These are phyloP conservation scores for Dioscorea zingiberensis DNA, from an alignment of 106 monocot species.

Conservation along the genomic window DNA sequence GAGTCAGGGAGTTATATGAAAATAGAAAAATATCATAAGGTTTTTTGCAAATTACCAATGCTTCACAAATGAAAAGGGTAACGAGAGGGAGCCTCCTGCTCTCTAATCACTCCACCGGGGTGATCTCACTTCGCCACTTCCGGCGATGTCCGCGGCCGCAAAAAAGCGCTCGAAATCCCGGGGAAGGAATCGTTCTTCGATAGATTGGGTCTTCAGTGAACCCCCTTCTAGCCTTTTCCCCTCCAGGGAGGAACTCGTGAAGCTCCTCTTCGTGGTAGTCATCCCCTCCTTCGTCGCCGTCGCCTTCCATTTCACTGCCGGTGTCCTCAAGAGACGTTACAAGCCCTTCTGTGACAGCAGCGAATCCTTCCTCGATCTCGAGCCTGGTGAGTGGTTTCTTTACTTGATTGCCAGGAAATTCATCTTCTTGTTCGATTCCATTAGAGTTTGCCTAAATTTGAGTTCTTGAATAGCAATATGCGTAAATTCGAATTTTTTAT, in stretches of 20 bases:
- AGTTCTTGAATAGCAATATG: background rate
- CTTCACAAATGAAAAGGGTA: no score
- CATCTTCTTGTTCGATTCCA: background rate
- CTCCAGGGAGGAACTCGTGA: constrained; percentile 45
- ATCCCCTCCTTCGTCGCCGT: constrained; percentile 66
- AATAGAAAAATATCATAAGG: no score
- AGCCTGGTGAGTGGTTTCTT: constrained; percentile 13
- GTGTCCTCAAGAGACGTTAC: constrained; percentile 34
- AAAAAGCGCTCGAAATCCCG: constrained; percentile 1
- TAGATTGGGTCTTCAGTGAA: constrained; percentile 8
- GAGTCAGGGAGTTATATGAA: no score
- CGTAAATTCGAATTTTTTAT: background rate
- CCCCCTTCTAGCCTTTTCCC: constrained; percentile 57
- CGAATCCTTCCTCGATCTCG: background rate
- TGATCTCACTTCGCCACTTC: no score
- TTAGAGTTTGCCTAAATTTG: background rate
- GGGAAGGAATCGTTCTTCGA: background rate
- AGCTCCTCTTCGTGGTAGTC: constrained; percentile 50
- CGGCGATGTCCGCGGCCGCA: background rate
- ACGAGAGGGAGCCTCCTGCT: no score
- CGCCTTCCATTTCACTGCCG: constrained; percentile 33
- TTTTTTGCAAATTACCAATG: no score
- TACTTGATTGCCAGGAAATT: no score
- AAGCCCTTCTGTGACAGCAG: constrained; percentile 71
- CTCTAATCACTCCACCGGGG: no score